These are phyloP conservation scores for Vachellia collinsii DNA, from an alignment of 306 rosid species.

Conservation along the genomic window DNA sequence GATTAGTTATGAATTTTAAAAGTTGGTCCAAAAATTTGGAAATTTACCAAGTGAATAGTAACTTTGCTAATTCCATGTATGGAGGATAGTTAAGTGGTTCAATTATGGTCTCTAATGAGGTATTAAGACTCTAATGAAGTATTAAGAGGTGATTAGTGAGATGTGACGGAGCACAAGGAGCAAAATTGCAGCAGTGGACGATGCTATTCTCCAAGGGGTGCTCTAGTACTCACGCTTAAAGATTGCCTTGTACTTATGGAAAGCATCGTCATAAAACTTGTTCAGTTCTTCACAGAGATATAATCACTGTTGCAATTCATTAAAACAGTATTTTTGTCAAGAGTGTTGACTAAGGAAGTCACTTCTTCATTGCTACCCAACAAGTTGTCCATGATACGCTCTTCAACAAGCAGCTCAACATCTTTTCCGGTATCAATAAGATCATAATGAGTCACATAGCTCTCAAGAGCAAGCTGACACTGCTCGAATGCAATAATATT, in stretches of 20 bases:
- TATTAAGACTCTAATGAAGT: too few species aligned
- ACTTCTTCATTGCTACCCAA: neutral
- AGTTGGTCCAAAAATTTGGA: too few species aligned
- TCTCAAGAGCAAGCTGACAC: neutral
- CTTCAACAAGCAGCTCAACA: neutral
- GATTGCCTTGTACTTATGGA: neutral
- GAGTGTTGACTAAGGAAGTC: neutral
- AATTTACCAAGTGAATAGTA: too few species aligned
- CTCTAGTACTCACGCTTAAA: neutral
- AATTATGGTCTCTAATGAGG: too few species aligned
- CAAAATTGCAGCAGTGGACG: neutral
- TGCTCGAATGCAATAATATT: conserved; percentile 1
- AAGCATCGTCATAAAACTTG: neutral
- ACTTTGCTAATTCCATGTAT: too few species aligned
- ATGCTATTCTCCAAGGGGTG: neutral
- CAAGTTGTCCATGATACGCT: neutral
- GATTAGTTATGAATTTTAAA: too few species aligned
- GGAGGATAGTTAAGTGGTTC: too few species aligned
- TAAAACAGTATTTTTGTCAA: neutral
- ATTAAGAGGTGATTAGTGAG: too few species aligned
- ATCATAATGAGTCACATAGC: neutral
- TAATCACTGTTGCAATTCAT: neutral
- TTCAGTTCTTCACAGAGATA: neutral
- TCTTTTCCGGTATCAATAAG: neutral
- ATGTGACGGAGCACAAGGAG: neutral